A percentile compares a stretch with the other conserved stretches of the same genome.
phyloP scores from a whole-genome alignment of 495 filamentous ascomycete genomes.

The Penicillium robsamsonii region DNA sequence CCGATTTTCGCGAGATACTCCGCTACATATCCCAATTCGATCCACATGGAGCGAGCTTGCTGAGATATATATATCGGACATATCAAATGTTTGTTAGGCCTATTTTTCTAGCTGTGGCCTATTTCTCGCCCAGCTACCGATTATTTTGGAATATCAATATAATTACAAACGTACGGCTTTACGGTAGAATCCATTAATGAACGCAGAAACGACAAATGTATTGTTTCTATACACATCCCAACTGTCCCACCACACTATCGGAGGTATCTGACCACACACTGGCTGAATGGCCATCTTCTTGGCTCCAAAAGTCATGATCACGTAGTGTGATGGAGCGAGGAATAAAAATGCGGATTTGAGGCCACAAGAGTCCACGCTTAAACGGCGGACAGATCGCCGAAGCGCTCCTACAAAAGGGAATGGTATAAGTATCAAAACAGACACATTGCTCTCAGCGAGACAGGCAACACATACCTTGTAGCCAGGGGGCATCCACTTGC shows the following conservation, averaged over 20 bases:
- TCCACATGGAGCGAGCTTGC: not conserved
- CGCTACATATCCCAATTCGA: not conserved
- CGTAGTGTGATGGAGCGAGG: conserved; percentile 39
- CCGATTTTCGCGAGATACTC: not conserved
- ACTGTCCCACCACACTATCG: conserved; percentile 27
- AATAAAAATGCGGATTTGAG: conserved; percentile 32
- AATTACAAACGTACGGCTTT: not conserved
- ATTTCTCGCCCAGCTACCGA: not conserved
- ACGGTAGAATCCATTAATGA: conserved; percentile 9
- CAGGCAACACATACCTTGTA: conserved; percentile 79
- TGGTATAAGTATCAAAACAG: not conserved
- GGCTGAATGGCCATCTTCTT: conserved; percentile 32
- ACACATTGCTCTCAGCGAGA: not conserved
- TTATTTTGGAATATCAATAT: not conserved
- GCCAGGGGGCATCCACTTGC: conserved; percentile 93
- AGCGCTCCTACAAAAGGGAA: conserved; percentile 72
- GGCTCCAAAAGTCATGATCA: conserved; percentile 34
- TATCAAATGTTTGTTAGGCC: not conserved
- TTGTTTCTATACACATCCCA: conserved; percentile 50
- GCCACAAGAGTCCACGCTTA: conserved; percentile 52
- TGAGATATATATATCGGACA: not conserved
- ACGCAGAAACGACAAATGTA: conserved; percentile 40
- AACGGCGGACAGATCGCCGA: conserved; percentile 89
- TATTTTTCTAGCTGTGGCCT: not conserved
- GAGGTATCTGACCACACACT: conserved; percentile 23